Base-by-base conservation (phyloP, 306 rosid species). In the Rosa multiflora region DNA sequence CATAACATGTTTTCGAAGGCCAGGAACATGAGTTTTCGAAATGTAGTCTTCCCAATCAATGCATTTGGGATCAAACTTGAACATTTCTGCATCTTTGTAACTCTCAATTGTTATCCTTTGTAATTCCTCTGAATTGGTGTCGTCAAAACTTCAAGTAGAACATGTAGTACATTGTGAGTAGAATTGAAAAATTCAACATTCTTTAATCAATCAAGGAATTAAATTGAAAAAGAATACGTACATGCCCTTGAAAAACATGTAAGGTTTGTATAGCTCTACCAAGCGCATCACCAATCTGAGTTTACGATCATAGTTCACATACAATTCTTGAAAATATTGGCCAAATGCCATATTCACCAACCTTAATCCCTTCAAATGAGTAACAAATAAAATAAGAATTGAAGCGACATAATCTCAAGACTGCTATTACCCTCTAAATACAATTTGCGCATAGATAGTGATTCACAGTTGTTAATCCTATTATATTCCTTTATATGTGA, bases 11-110 rank as follows among this genome's bases (percentile, higher is more conserved):
- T 84, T 84, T 10, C n/a, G 4, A 17, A 88, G 85, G 6, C 88
- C 94, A 37, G 89, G 89, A 63, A 84, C 78, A 79, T 86, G 91
- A 9, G 43, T 10, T 26, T 81, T 83, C 82, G 83, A 61, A 76
- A 90, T 40, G 67, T 84, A 86, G 23, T 90, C 83, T 5, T 59
- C 78, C 91, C 94, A 86, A 21, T 88, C 85, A 62, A 86, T 79
- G 55, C 56, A 43, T 1, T 13, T 79, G 0, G 89, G 86, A 42
- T 90, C 88, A 67, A 86, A 86, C 35, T 77, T 12, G 17, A 85
- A 80, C 14, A 4, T 67, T 0, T n/a, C 85, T 52, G 18, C 64
- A 12, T 73, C 75, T 11, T 7, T 44, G 35, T 10, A 32, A 64
- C 56, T n/a, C 67, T 55, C 76, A 5, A 42, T 21, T 66, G 75